These are phyloP conservation scores for Pyrenochaeta sp. DNA, from an alignment of 2,329 filamentous ascomycete species.

Conservation along the genomic window DNA sequence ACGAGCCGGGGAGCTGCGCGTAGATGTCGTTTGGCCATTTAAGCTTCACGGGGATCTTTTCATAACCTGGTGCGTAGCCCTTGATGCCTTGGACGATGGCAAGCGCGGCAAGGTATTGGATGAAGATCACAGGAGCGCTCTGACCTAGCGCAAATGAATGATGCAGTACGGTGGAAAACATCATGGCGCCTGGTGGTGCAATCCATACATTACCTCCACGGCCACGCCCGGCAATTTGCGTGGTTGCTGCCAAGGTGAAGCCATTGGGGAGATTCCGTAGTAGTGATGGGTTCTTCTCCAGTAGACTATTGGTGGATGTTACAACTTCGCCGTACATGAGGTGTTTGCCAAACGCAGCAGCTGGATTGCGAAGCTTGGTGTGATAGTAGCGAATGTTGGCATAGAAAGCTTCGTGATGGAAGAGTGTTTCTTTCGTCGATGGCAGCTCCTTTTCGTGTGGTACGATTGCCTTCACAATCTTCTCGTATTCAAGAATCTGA, in stretches of 20 bases:
- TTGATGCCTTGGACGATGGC: constrained; percentile 86
- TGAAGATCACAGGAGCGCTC: constrained; percentile 83
- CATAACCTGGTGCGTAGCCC: constrained; percentile 79
- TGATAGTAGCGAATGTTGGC: constrained; percentile 75
- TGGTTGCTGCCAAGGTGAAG: constrained; percentile 87
- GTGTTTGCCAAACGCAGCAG: constrained; percentile 74
- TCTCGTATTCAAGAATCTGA: constrained; percentile 77
- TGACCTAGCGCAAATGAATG: constrained; percentile 78
- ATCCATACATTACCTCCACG: constrained; percentile 95
- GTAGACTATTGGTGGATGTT: constrained; percentile 90
- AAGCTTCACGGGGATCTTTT: constrained; percentile 78
- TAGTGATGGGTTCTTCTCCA: constrained; percentile 89
- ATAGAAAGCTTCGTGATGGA: constrained; percentile 84
- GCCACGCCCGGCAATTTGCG: constrained; percentile 86
- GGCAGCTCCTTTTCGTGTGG: constrained; percentile 75
- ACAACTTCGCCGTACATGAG: constrained; percentile 91
- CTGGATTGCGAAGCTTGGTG: constrained; percentile 62
- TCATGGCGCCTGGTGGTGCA: constrained; percentile 82
- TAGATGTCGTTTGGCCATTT: constrained; percentile 98
- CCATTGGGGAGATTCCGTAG: constrained; percentile 80
- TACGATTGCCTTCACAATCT: constrained; percentile 76
- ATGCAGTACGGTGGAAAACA: constrained; percentile 88
- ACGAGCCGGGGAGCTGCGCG: constrained; percentile 58
- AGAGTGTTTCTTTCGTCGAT: constrained; percentile 77
- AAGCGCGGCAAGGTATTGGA: constrained; percentile 91